Evolutionary conservation across 768 basidiomycete species (phyloP), one percentile per base, ranked within the genome.

Genomic region (Auriscalpium microsporum): DNA sequence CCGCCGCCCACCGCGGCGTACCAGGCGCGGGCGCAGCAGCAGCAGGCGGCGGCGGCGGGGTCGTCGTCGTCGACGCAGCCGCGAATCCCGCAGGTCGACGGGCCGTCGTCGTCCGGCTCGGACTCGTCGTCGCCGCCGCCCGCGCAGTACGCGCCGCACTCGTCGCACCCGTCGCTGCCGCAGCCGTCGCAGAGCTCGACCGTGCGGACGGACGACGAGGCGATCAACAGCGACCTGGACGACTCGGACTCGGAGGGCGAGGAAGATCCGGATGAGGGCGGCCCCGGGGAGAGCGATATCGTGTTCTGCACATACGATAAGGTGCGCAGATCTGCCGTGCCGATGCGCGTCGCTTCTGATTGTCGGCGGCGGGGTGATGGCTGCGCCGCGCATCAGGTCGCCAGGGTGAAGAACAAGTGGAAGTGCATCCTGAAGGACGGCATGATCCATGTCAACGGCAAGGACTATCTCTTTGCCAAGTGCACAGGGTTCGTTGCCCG

Each of bases 341-440:
- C 45, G 23, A 19, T 44, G 17, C 55, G 55, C 21, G 21, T 21
- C 21, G 28, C 45, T 35, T 52, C 58, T 59, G 19, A 54, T 49
- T 45, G 34, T 46, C 42, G 11, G 6, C 21, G 4, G 14, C 35
- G 47, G 14, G 56, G 47, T n/a, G 17, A 10, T 21, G 21, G 21
- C 21, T 21, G 21, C 21, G 21, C 21, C 21, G 21, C 21, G 21
- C 21, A 21, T 21, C 49, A 98, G 94, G 95, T 98, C 37, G 93
- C 94, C 45, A 81, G 96, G n/a, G 95, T 98, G 23, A 99, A 98
- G 74, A 98, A 96, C 75, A 99, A 98, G 75, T 99, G 96, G 96
- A 99, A 98, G 76, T 94, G 94, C 57, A 84, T 91, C 21, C 78
- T 99, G 51, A 96, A 96, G 72, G 96, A 98, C 61, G 96, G 96